Evolutionary conservation across 2,329 filamentous ascomycete species (phyloP).

Genomic region (Mycosphaerelloides madeirae): DNA sequence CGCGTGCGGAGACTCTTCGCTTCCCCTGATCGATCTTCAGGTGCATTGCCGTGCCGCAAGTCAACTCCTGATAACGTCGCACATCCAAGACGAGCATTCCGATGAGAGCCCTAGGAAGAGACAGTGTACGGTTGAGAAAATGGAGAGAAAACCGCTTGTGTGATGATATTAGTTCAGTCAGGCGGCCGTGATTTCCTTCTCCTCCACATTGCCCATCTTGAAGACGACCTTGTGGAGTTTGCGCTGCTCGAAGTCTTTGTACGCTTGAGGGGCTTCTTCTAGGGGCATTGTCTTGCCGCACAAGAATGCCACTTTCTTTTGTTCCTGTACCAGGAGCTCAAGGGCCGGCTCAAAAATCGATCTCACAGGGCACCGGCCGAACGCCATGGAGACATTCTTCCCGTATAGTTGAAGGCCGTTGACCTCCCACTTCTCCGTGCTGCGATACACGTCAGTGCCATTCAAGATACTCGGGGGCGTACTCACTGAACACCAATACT

Average conservation of each 20-base stretch:
- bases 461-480: background rate
- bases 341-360: slow-evolving; percentile 47
- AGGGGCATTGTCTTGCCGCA: slow-evolving; percentile 51
- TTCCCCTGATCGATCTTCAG: too few relatives aligned
- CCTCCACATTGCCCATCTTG: slow-evolving; percentile 31
- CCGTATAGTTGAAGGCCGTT: slow-evolving; percentile 46
- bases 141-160: too few relatives aligned
- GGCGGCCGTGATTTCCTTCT: slow-evolving; percentile 16
- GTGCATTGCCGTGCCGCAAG: too few relatives aligned
- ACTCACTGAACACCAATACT: slow-evolving; percentile 45
- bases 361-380: slow-evolving; percentile 48
- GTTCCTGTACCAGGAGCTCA: slow-evolving; percentile 43
- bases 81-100: too few relatives aligned
- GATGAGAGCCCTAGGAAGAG: too few relatives aligned
- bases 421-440: slow-evolving; percentile 40
- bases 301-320: slow-evolving; percentile 49
- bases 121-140: too few relatives aligned
- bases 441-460: slow-evolving; percentile 2
- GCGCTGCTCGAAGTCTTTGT: slow-evolving; percentile 51
- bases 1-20: too few relatives aligned
- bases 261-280: slow-evolving; percentile 48
- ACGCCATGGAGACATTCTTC: slow-evolving; percentile 48
- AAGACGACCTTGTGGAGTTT: slow-evolving; percentile 52
- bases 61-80: too few relatives aligned
- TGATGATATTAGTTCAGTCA: background rate